phyloP scores from a whole-genome alignment of 805 yeast species.

The Sugiyamaella floridensis region DNA sequence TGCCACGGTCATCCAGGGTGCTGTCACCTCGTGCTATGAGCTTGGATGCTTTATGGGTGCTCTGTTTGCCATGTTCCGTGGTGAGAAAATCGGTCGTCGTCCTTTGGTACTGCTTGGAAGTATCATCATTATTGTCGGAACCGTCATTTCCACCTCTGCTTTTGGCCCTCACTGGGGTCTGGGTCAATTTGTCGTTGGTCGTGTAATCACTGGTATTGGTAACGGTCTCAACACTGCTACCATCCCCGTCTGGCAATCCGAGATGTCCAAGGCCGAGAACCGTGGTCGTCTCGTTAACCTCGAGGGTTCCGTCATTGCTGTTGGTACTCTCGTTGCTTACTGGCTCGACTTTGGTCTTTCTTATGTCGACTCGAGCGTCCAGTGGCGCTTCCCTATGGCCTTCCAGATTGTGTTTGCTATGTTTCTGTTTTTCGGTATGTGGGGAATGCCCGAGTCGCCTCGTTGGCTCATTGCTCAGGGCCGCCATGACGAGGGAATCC shows the following conservation, averaged over 20 bases:
- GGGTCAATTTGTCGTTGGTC: slow-evolving; percentile 69
- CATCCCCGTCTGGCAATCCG: slow-evolving; percentile 81
- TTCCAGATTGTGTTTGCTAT: slow-evolving; percentile 52
- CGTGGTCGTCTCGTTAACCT: slow-evolving; percentile 64
- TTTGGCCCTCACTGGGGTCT: slow-evolving; percentile 32
- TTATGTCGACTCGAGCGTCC: slow-evolving; percentile 39
- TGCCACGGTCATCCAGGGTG: slow-evolving; percentile 51
- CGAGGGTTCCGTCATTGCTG: slow-evolving; percentile 65
- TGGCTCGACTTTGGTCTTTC: slow-evolving; percentile 55
- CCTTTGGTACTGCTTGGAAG: slow-evolving; percentile 53
- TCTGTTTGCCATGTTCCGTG: slow-evolving; percentile 50
- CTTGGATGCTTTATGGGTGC: slow-evolving; percentile 75
- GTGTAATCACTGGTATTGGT: slow-evolving; percentile 69
- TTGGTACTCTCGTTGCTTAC: slow-evolving; percentile 69
- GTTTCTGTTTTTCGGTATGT: slow-evolving; percentile 53
- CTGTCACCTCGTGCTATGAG: slow-evolving; percentile 48
- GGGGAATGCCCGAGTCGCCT: slow-evolving; percentile 75
- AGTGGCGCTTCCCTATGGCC: slow-evolving; percentile 79
- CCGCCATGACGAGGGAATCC: slow-evolving; percentile 38
- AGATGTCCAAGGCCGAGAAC: slow-evolving; percentile 56
- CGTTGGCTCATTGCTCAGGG: slow-evolving; percentile 72
- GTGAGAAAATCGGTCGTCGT: slow-evolving; percentile 63
- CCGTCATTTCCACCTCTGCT: slow-evolving; percentile 49
- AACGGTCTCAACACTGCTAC: slow-evolving; percentile 73
- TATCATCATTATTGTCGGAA: slow-evolving; percentile 51